Evolutionary conservation across 352 stramenopile species (phyloP).

Genomic region (Phytophthora idaei): DNA sequence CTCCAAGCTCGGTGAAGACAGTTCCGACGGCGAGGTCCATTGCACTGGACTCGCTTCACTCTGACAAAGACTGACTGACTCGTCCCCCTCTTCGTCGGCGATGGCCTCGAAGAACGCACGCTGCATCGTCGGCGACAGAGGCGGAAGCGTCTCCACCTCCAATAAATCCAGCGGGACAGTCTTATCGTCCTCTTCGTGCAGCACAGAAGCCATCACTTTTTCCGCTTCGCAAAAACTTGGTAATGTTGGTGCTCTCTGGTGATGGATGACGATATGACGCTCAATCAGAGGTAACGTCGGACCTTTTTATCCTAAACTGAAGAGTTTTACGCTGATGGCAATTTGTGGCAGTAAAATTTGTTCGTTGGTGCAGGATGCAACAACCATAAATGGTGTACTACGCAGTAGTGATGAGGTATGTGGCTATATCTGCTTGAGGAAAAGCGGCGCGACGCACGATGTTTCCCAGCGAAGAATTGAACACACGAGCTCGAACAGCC

Average conservation of each 20-base stretch:
- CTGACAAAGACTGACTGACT: slow-evolving; percentile 13
- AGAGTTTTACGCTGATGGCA: background rate
- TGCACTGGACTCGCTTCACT: slow-evolving; percentile 9
- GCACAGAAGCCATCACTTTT: slow-evolving; percentile 11
- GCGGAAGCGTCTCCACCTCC: slow-evolving; percentile 18
- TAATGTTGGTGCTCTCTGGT: slow-evolving; percentile 9
- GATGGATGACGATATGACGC: slow-evolving; percentile 15
- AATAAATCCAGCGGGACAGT: slow-evolving; percentile 11
- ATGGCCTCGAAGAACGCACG: slow-evolving; percentile 30
- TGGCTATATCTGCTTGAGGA: slow-evolving; percentile 44
- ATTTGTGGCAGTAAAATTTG: slow-evolving; percentile 2
- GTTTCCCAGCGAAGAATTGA: slow-evolving; percentile 71
- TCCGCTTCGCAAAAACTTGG: background rate
- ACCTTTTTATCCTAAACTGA: slow-evolving; percentile 8
- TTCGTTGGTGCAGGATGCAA: slow-evolving; percentile 6
- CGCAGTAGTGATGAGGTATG: slow-evolving; percentile 19
- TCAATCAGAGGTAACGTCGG: slow-evolving; percentile 10
- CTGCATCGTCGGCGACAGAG: slow-evolving; percentile 31
- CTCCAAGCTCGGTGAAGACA: slow-evolving; percentile 25
- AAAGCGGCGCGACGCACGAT: slow-evolving; percentile 52
- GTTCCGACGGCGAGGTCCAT: background rate
- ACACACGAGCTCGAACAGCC: slow-evolving; percentile 74
- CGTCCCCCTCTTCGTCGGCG: slow-evolving; percentile 18
- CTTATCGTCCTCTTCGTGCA: slow-evolving; percentile 6
- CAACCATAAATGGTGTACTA: slow-evolving; percentile 32